Evolutionary conservation across 1,284 basidiomycete genomes (phyloP), one percentile per base, ranked within the genome.

Genomic region (Porodaedalea pini): DNA sequence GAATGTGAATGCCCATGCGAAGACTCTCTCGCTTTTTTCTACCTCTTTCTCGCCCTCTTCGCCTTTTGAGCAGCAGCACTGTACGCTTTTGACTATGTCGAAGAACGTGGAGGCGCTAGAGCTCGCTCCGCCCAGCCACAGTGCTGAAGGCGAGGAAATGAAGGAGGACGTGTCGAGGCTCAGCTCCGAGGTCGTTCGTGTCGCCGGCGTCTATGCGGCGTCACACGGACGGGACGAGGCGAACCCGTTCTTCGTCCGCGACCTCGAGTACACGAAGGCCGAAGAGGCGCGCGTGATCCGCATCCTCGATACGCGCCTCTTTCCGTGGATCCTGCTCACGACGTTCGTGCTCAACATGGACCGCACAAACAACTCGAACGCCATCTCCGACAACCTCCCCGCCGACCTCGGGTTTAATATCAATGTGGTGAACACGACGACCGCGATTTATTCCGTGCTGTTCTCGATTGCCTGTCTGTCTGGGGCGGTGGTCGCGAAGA

Each of bases 281-380:
- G 73, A 74, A 57, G 72, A 74, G 61, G 49, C 61, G 6, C 40
- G 55, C 19, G 71, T 74, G 49, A 61, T 74, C 11, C 64, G 67
- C 6, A 70, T 71, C 37, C 64, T 74, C 6, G 73, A 73, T 50
- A 66, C 62, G 4, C 64, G 68, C n/a, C 61, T 73, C 11, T 73
- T 73, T 62, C 70, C 72, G 0, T 69, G 67, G 62, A 68, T 75
- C 21, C 66, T 75, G 11, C 50, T 73, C 36, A 75, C 73, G 36
- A 75, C 73, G 1, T 75, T 75, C 51, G 72, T 75, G 17, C 63
- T 75, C 51, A 75, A 73, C 60, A 74, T 75, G 72, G 73, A 74
- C 51, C 66, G 73, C 7, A 74, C 73, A 19, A 74, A 74, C 61
- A 67, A 67, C 54, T 72, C 71, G 13, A 73, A 73, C 51, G 73